Base-by-base conservation (phyloP, 2,329 filamentous ascomycete genomes). In the Xylariaceae sp. region DNA sequence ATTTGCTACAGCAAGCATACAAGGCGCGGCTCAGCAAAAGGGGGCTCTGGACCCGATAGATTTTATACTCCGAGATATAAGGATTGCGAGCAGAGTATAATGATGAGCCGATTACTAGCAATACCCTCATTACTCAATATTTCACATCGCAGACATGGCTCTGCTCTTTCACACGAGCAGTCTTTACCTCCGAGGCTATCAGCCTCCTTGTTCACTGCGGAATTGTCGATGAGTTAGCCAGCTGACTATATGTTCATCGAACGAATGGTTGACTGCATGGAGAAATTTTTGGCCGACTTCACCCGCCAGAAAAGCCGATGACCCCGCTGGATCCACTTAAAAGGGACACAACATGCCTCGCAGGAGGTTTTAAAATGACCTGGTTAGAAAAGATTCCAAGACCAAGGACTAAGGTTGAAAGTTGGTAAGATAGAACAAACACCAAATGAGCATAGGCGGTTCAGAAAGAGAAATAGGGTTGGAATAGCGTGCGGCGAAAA, bases 261-360 rank as follows among this genome's bases (percentile, higher is more conserved):
- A n/a, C n/a, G n/a, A n/a, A n/a, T n/a, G n/a, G n/a, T n/a, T n/a
- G n/a, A n/a, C n/a, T n/a, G n/a, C n/a, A n/a, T n/a, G n/a, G 53
- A 42, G 21, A 37, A 55, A 55, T 36, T 51, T 51, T 55, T 21
- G 36, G 42, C 53, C 53, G 53, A 15, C 36, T 15, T 33, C 11
- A 3, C 13, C 2, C 41, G 50, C 33, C 32, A 26, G 20, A 36
- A 30, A n/a, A 55, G 48, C 48, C 53, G 53, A 44, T 24, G n/a
- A 39, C 53, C 49, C 53, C 48, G 26, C 16, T 21, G 6, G 16
- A 32, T 46, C 36, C 42, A 47, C 15, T 7, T 3, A 16, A 8
- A 24, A 23, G 39, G 40, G 40, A 40, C 29, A 26, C 35, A 37
- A 53, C 18, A 23, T 9, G 18, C 20, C 16, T 39, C 2, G 7